Base-by-base conservation (phyloP, 345 rosid genomes). In the Euphorbia tirucalli region DNA sequence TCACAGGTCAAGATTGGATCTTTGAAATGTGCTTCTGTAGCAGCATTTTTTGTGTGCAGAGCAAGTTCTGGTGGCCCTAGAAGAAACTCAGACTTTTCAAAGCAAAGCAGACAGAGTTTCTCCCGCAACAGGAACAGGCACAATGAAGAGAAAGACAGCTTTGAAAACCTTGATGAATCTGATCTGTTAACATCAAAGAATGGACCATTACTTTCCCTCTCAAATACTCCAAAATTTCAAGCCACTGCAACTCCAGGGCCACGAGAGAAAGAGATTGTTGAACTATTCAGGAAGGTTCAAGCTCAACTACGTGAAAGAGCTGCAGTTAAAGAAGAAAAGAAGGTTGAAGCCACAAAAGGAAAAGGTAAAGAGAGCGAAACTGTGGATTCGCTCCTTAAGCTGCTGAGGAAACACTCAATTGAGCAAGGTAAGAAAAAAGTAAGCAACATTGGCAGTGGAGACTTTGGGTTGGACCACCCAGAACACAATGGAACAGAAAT, bases 241-340 rank as follows among this genome's bases (percentile, higher is more conserved):
- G 89, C 93, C 71, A 89, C 88, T 55, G 87, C 96, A 22, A 68
- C 87, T 73, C 97, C 97, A 6, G 91, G 93, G 48, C 87, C 82
- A 22, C 86, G 80, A 76, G 96, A 95, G 83, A 87, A 89, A 86
- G 97, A 95, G 81, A 89, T 95, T 70, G 93, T 89, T 49, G 87
- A 95, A 74, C 87, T 92, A 68, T 95, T 95, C 81, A 84, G 84
- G 80, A 89, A 95, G 83, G 96, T 92, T 63, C 99, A 95, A 71
- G 79, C 88, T 77, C 92, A 87, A 77, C 97, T 95, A 71, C 87
- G 96, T 64, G 90, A 89, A 76, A 86, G 92, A 87, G 93, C 96
- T 58, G 90, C 83, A 0, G 69, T 76, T 56, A 89, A 85, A 79
- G 90, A 89, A 78, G 90, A 84, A n/a, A 82, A 82, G 74, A 86